Base-by-base conservation (phyloP, 306 rosid genomes). In the Trifolium dubium region DNA sequence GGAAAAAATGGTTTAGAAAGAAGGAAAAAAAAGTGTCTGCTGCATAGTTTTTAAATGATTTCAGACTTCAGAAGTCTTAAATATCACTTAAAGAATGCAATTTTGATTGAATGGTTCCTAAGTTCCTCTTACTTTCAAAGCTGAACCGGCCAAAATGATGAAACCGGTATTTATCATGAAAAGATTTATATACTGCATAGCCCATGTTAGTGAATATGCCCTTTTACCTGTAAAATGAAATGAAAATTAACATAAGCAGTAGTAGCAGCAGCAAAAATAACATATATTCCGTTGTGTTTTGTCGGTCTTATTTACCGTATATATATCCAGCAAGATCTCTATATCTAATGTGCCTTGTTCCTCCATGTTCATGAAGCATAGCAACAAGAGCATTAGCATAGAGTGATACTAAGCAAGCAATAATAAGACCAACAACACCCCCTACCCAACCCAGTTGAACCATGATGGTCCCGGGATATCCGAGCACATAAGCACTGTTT, bases 401-500 rank as follows among this genome's bases (percentile, higher is more conserved):
- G 5, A 94, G 89, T 39, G 99, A 94, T 29, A 89, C 69, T 6
- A 66, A 62, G 0, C 95, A 82, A 32, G 97, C 93, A 10, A 76
- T 50, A 71, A 94, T 4, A 19, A 94, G 87, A 72, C 99, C 97
- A 39, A 88, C 78, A 0, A 87, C 92, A 23, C 99, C 99, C 44
- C 71, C 79, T 0, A 40, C 7, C 97, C 99, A 94, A 54, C 97
- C 96, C 39, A 94, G 77, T 8, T 96, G 99, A 73, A 92, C 94
- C 99, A 94, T 92, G 53, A 87, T 69, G 1, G 90, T 88, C 18
- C 96, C 97, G 0, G 99, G 81, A 79, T 94, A 94, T 64, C 99
- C 99, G 50, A 94, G 85, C 47, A 94, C 97, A 80, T 85, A 94
- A 8, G 96, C 97, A 30, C 98, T 94, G 86, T 94, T 94, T 83